These are phyloP conservation scores for Ophiosphaerella korrae DNA, from an alignment of 2,329 filamentous ascomycete species.

Conservation along the genomic window DNA sequence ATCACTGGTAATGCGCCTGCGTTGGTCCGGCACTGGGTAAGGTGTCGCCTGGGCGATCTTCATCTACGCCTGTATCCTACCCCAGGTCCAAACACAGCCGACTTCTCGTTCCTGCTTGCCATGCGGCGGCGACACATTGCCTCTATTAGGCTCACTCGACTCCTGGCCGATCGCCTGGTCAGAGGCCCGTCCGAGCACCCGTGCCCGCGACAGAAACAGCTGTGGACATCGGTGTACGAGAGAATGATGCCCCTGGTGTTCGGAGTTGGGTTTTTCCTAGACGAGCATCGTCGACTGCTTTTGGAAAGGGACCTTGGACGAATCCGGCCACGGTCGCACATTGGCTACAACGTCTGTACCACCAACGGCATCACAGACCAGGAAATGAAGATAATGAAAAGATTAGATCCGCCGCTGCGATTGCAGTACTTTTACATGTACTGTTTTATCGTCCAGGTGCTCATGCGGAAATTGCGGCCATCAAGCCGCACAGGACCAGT, in stretches of 20 bases:
- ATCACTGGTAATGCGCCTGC: constrained; percentile 38
- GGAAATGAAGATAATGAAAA: constrained; percentile 37
- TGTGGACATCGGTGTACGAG: constrained; percentile 45
- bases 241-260: constrained; percentile 46
- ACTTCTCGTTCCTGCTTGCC: constrained; percentile 41
- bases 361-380: constrained; percentile 33
- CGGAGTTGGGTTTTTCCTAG: constrained; percentile 44
- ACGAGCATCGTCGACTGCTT: constrained; percentile 40
- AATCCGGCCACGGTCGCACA: constrained; percentile 38
- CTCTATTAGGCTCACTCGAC: constrained; percentile 41
- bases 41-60: constrained; percentile 39
- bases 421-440: constrained; percentile 47
- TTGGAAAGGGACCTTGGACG: constrained; percentile 41
- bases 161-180: constrained; percentile 40
- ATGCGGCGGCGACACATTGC: constrained; percentile 45
- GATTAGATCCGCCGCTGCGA: constrained; percentile 38
- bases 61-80: constrained; percentile 43
- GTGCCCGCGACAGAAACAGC: constrained; percentile 34
- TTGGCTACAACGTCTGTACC: constrained; percentile 44
- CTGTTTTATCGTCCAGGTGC: constrained; percentile 43
- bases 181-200: constrained; percentile 34
- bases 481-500: constrained; percentile 35
- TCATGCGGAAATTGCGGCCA: constrained; percentile 39
- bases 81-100: constrained; percentile 33
- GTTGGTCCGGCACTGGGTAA: constrained; percentile 44